Evolutionary conservation across 495 filamentous ascomycete genomes (phyloP).

Genomic region (Lasiosphaeriaceae sp.): DNA sequence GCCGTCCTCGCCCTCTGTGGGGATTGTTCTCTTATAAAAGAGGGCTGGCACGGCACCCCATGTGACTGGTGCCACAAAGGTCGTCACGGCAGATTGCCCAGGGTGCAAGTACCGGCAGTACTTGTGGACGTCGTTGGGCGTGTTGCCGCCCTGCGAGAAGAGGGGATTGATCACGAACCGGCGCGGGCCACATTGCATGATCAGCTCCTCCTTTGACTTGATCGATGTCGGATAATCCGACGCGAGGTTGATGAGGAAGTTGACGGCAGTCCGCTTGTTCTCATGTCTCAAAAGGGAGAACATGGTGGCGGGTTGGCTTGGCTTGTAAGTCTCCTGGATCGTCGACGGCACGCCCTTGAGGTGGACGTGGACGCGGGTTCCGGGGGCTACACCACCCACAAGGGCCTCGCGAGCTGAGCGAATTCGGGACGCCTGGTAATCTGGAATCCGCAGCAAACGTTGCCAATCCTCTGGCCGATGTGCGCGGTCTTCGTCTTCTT

Average conservation of each 20-base stretch:
- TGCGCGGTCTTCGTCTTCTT: slow-evolving; percentile 77
- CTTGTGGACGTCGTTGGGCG: slow-evolving; percentile 93
- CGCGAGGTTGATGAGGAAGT: slow-evolving; percentile 78
- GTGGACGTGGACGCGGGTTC: slow-evolving; percentile 75
- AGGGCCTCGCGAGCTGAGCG: slow-evolving; percentile 73
- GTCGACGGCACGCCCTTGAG: slow-evolving; percentile 66
- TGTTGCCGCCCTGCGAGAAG: slow-evolving; percentile 78
- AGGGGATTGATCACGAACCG: slow-evolving; percentile 83
- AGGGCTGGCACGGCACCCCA: slow-evolving; percentile 89
- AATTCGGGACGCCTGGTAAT: slow-evolving; percentile 79
- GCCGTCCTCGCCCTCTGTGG: slow-evolving; percentile 25
- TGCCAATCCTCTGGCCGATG: slow-evolving; percentile 88
- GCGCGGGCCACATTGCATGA: slow-evolving; percentile 84
- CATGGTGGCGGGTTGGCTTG: slow-evolving; percentile 59
- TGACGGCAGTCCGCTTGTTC: slow-evolving; percentile 84
- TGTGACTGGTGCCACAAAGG: slow-evolving; percentile 82
- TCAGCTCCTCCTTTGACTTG: slow-evolving; percentile 83
- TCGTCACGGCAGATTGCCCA: slow-evolving; percentile 83
- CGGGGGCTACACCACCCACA: slow-evolving; percentile 77
- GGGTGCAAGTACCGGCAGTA: slow-evolving; percentile 92
- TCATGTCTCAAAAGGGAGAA: slow-evolving; percentile 90
- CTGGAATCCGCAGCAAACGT: slow-evolving; percentile 72
- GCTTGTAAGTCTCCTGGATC: slow-evolving; percentile 50
- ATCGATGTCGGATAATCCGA: slow-evolving; percentile 68
- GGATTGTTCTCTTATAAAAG: slow-evolving; percentile 63